Base-by-base conservation (phyloP, 495 filamentous ascomycete species). In the Xylaria curta region DNA sequence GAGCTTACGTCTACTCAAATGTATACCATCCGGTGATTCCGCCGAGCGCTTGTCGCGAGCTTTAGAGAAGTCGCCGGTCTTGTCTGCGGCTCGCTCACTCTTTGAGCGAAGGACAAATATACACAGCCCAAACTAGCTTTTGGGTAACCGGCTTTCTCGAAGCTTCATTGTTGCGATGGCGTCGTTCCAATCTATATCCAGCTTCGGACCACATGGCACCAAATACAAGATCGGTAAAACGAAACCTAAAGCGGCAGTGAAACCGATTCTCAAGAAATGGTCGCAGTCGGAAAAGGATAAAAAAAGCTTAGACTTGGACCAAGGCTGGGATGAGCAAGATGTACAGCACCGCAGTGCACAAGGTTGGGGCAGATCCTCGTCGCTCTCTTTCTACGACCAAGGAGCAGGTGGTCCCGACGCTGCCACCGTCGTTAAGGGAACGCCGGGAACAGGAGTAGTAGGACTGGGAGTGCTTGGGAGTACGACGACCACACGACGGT, bases 231-330 rank as follows among this genome's bases (percentile, higher is more conserved):
- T 84, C 69, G 81, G 75, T 74, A 86, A 85, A 74, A 76, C 79
- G 54, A 78, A 78, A 72, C 75, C 74, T 28, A 83, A 78, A 63
- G 74, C 76, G 54, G 80, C 80, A 59, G 85, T 87, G 66, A 88
- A 88, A 76, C 87, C 87, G 10, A 87, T 89, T 46, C 76, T 89
- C 26, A 83, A 86, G 76, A 87, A 87, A 78, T 75, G 87, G 76
- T 78, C 83, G 21, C 83, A 83, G 44, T 84, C 83, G 67, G 83
- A 85, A 66, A 87, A 85, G 71, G 83, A 85, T 66, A 87, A 87
- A 78, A 87, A 80, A 72, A 87, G 86, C 69, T 72, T 87, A 44
- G 87, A 89, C 72, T 73, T 88, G 74, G 85, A 87, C 72, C 81
- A 86, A 10, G 83, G 80, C 13, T 84, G 84, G 80, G 79, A 82